These are phyloP conservation scores for Vaccinium corymbosum DNA, from an alignment of 148 eudicot species.

Conservation along the genomic window DNA sequence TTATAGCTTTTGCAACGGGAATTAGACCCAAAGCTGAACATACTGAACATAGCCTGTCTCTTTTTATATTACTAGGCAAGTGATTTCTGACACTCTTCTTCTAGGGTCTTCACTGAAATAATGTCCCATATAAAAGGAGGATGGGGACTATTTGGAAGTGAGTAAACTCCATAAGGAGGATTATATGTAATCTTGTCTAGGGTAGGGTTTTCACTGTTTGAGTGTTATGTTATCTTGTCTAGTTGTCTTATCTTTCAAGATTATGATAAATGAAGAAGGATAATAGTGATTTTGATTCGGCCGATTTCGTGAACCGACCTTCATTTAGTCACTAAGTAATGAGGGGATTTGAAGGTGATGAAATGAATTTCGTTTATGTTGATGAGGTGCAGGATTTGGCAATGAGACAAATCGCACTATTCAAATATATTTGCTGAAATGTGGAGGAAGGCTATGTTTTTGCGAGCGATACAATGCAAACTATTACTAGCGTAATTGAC, in stretches of 20 bases:
- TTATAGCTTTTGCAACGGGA: neutral
- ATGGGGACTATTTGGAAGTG: constrained; percentile 13
- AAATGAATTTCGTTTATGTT: constrained; percentile 67
- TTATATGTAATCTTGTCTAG: constrained; percentile 51
- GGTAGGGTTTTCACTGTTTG: constrained; percentile 40
- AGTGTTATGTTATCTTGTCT: constrained; percentile 29
- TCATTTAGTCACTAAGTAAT: constrained; percentile 32
- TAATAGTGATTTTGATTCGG: constrained; percentile 60
- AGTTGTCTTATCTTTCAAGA: constrained; percentile 34
- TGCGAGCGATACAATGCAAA: constrained; percentile 81
- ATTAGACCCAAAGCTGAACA: neutral
- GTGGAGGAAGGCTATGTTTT: constrained; percentile 75
- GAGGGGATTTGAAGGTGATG: constrained; percentile 41
- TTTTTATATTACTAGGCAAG: no score
- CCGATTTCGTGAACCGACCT: constrained; percentile 72
- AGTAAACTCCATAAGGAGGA: constrained; percentile 36
- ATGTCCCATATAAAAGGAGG: constrained; percentile 75
- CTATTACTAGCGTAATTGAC: constrained; percentile 61
- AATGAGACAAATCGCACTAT: constrained; percentile 64
- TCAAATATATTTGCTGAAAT: constrained; percentile 57
- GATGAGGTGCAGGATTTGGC: constrained; percentile 86
- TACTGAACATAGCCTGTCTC: neutral
- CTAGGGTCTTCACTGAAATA: constrained; percentile 61
- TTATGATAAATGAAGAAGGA: constrained; percentile 60
- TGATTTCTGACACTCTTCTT: neutral